A percentile compares a stretch with the other conserved stretches of the same genome.
Evolutionary conservation across 768 basidiomycete species (phyloP).

Genomic region (Mycena maculata): DNA sequence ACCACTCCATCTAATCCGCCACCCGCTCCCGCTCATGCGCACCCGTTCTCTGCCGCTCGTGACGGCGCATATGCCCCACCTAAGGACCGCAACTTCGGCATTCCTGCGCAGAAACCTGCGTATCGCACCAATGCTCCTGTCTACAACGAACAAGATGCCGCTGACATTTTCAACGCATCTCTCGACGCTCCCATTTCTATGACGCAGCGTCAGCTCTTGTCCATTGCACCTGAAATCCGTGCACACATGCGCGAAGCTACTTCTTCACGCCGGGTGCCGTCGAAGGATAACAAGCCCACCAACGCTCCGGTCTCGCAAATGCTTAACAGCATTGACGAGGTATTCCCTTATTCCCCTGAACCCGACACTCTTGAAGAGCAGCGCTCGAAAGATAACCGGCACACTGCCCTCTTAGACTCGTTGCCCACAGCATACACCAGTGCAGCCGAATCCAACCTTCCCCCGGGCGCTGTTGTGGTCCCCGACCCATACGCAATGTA

Average conservation of each 20-base stretch:
- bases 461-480: neutral
- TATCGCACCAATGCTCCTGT: constrained; percentile 34
- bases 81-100: constrained; percentile 24
- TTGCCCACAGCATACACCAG: neutral
- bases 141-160: constrained; percentile 27
- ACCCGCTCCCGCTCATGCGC: neutral
- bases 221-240: constrained; percentile 36
- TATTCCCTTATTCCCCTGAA: neutral
- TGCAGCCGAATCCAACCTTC: neutral
- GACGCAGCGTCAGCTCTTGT: constrained; percentile 34
- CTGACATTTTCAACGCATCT: constrained; percentile 23
- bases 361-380: neutral
- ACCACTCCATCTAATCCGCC: neutral
- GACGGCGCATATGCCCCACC: constrained; percentile 35
- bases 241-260: constrained; percentile 31
- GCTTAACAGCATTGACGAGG: neutral
- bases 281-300: neutral
- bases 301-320: neutral
- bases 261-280: constrained; percentile 15
- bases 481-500: neutral
- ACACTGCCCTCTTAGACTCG: neutral
- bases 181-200: constrained; percentile 35
- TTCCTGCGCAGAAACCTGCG: neutral
- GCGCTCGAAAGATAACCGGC: neutral
- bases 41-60: constrained; percentile 19